phyloP scores from a whole-genome alignment of 371 early-diverging fungal species.

The Circinella umbellata region DNA sequence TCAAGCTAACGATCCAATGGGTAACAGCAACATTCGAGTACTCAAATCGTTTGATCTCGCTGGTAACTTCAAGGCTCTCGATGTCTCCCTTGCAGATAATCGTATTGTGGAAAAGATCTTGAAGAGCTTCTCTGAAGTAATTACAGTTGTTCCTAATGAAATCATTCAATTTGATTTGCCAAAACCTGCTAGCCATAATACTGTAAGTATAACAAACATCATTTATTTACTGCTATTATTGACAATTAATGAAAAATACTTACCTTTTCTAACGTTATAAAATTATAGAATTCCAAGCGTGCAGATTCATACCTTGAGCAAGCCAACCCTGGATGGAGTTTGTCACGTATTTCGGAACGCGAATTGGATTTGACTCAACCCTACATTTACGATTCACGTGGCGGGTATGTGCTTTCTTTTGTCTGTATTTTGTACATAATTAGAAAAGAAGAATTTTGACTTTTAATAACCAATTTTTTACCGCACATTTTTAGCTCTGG shows the following conservation, averaged over 20 bases:
- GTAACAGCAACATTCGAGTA: slow-evolving; percentile 32
- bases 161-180: slow-evolving; percentile 44
- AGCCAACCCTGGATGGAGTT: slow-evolving; percentile 42
- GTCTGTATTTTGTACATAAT: too few relatives aligned
- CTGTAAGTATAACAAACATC: slow-evolving; percentile 13
- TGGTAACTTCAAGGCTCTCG: slow-evolving; percentile 35
- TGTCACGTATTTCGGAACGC: slow-evolving; percentile 44
- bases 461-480: background rate
- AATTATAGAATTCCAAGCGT: slow-evolving; percentile 7
- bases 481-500: slow-evolving; percentile 25
- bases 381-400: slow-evolving; percentile 35
- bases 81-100: slow-evolving; percentile 31
- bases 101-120: slow-evolving; percentile 23
- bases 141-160: slow-evolving; percentile 42
- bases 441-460: background rate
- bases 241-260: too few relatives aligned
- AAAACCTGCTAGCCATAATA: slow-evolving; percentile 18
- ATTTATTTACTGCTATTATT: background rate
- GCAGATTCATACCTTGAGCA: slow-evolving; percentile 25
- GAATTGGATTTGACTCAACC: slow-evolving; percentile 20
- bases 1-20: slow-evolving; percentile 10
- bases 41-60: slow-evolving; percentile 38
- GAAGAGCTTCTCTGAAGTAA: slow-evolving; percentile 29
- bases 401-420: slow-evolving; percentile 25
- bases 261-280: too few relatives aligned